Evolutionary conservation across 176 grass and related monocot genomes (phyloP).

Genomic region (Alloteropsis semialata): DNA sequence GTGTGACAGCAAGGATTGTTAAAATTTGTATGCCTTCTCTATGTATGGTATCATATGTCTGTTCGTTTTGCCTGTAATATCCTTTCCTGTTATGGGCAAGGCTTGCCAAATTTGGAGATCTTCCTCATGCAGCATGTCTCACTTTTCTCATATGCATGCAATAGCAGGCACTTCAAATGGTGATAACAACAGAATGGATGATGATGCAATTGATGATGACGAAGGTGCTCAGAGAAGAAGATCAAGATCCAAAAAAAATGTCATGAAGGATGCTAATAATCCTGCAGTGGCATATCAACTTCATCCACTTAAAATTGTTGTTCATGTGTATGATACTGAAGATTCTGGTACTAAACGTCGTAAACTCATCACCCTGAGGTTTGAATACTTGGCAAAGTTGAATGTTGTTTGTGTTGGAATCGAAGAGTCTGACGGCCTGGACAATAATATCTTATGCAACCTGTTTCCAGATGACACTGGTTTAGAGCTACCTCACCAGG

Average conservation of each 20-base stretch:
- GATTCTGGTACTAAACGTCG: slow-evolving; percentile 44
- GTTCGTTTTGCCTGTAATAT: neutral
- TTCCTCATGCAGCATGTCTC: slow-evolving; percentile 17
- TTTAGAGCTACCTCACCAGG: slow-evolving; percentile 86
- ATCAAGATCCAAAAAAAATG: slow-evolving; percentile 73
- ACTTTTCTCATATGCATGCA: slow-evolving; percentile 16
- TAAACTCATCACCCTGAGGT: slow-evolving; percentile 57
- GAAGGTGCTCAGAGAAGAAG: slow-evolving; percentile 95
- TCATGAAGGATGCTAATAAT: slow-evolving; percentile 57
- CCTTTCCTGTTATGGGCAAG: neutral
- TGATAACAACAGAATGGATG: slow-evolving; percentile 68
- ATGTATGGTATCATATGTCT: neutral
- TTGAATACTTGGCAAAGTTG: slow-evolving; percentile 92
- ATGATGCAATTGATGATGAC: slow-evolving; percentile 87
- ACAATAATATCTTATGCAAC: slow-evolving; percentile 86
- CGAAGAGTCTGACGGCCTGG: slow-evolving; percentile 59
- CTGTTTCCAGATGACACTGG: slow-evolving; percentile 97
- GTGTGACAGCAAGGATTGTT: neutral
- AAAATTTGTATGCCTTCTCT: neutral
- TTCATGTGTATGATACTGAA: slow-evolving; percentile 71
- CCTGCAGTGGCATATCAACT: slow-evolving; percentile 63
- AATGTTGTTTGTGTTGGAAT: slow-evolving; percentile 90
- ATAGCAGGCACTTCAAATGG: slow-evolving; percentile 62
- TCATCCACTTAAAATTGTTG: slow-evolving; percentile 85
- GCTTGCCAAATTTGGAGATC: neutral